Evolutionary conservation across 192 early-diverging fungal genomes (phyloP).

Genomic region (Chytriomyces sp.): DNA sequence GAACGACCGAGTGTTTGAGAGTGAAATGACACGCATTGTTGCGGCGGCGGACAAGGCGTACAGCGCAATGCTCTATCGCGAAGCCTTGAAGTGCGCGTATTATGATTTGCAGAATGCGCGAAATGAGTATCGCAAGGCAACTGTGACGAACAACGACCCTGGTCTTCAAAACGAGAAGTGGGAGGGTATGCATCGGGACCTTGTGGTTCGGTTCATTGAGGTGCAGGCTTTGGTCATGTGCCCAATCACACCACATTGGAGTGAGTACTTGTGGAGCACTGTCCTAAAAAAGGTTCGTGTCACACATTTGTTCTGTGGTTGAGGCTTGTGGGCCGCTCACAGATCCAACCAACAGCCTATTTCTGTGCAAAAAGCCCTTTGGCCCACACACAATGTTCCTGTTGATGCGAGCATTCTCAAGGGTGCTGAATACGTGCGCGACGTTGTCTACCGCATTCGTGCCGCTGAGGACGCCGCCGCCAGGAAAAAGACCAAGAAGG

Average conservation of each 20-base stretch:
- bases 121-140: slow-evolving; percentile 86
- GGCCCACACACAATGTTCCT: slow-evolving; percentile 56
- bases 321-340: background rate
- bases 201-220: slow-evolving; percentile 81
- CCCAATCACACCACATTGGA: slow-evolving; percentile 93
- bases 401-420: slow-evolving; percentile 74
- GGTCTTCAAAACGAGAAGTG: slow-evolving; percentile 34
- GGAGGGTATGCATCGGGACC: slow-evolving; percentile 84
- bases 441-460: slow-evolving; percentile 73
- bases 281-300: slow-evolving; percentile 72
- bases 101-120: slow-evolving; percentile 87
- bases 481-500: slow-evolving; percentile 77
- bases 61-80: slow-evolving; percentile 80
- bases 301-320: background rate
- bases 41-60: slow-evolving; percentile 72
- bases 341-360: slow-evolving; percentile 25
- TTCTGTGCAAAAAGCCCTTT: slow-evolving; percentile 71
- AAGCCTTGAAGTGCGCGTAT: slow-evolving; percentile 87
- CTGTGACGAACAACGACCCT: slow-evolving; percentile 39
- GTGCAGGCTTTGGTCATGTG: slow-evolving; percentile 81
- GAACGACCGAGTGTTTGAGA: slow-evolving; percentile 89
- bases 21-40: slow-evolving; percentile 81
- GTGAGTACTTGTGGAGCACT: slow-evolving; percentile 85
- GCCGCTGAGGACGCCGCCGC: slow-evolving; percentile 73
- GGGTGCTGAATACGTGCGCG: slow-evolving; percentile 79